These are phyloP conservation scores for Eucalyptus regnans DNA, from an alignment of 345 rosid species.

Conservation along the genomic window DNA sequence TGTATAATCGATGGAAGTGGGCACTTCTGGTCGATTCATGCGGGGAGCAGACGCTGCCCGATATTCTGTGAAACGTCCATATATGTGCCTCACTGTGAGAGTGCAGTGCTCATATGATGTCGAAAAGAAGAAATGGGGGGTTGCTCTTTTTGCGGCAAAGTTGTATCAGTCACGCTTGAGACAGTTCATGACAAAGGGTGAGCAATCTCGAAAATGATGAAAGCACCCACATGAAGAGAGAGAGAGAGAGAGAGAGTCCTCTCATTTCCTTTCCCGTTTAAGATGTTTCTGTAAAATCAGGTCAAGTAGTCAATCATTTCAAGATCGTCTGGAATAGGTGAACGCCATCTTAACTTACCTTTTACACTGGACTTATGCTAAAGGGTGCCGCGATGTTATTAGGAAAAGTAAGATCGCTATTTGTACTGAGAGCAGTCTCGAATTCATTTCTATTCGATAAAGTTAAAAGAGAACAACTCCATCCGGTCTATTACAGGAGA, in stretches of 20 bases:
- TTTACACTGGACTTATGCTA: not conserved
- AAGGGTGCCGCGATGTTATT: not conserved
- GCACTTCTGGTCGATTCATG: conserved; percentile 9
- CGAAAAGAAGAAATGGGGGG: not conserved
- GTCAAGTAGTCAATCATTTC: not conserved
- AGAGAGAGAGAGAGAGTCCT: not conserved
- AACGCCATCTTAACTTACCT: not conserved
- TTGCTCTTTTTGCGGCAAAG: not conserved
- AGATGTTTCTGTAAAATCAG: not conserved
- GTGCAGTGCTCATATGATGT: conserved; percentile 18
- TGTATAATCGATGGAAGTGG: not conserved
- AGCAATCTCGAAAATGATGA: not conserved
- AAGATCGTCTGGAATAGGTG: not conserved
- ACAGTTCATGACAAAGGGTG: not conserved
- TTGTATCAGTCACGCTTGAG: not conserved
- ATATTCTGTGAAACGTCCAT: not conserved
- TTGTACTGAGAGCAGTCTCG: not conserved
- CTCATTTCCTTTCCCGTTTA: not conserved
- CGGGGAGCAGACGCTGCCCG: not conserved
- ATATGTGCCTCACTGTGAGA: not conserved
- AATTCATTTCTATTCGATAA: not conserved
- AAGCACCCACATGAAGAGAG: not conserved
- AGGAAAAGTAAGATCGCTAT: not conserved
- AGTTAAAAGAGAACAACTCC: not conserved
- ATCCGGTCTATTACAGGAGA: not conserved